Base-by-base conservation (phyloP, 306 rosid species). In the Vigna mungo region DNA sequence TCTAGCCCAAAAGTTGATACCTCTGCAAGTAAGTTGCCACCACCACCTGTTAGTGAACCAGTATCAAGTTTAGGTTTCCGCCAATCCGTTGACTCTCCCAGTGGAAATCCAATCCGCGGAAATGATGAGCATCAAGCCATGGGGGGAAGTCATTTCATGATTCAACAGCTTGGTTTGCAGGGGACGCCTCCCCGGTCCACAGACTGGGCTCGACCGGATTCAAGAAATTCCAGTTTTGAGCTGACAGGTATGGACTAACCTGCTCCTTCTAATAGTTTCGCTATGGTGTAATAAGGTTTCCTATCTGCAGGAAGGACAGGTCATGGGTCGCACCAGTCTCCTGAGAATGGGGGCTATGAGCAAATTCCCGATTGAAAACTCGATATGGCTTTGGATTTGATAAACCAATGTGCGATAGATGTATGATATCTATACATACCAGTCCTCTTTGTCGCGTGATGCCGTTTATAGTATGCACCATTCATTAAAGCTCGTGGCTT, bases 341-440 rank as follows among this genome's bases (percentile, higher is more conserved):
- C 93, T 0, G 95, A 90, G 86, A 94, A 94, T 21, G 95, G 97
- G 37, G 98, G 92, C 81, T 92, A 89, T 18, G 93, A 84, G 44
- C 92, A 89, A 81, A 90, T 92, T 78, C 91, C 82, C n/a, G 96
- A 90, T 63, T 88, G 86, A 83, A 71, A 62, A 39, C 17, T 52
- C 43, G 52, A 37, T 20, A 78, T 72, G 78, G 66, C 66, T 36
- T 70, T 68, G 70, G 78, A 76, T 68, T 72, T 39, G 78, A 73
- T 64, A 74, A 20, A 75, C 83, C 47, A 48, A 68, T 84, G 78
- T 78, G 74, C 51, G 67, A 83, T 89, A 88, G 74, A 62, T 94
- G 91, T 89, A 89, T 86, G 76, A 90, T 90, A 88, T 87, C 84
- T 43, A 82, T 82, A 72, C 77, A 78, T 62, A 77, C 83, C 85